These are phyloP conservation scores for Sugiyamaella lignohabitans DNA, from an alignment of 805 yeast species.

Conservation along the genomic window DNA sequence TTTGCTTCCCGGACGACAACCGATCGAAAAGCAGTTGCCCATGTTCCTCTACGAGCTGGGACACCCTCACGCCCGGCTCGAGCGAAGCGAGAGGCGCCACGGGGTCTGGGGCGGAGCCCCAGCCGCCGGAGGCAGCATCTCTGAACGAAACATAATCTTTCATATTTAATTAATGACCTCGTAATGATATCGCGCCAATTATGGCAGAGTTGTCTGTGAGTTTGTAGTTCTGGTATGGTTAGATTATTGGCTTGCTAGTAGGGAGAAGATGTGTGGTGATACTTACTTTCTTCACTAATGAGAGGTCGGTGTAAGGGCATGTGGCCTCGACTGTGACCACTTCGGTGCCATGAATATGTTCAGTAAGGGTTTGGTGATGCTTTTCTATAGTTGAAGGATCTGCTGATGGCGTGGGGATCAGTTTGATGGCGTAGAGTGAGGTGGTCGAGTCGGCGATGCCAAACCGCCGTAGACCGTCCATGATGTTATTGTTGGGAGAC, in stretches of 20 bases:
- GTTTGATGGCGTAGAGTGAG: constrained; percentile 47
- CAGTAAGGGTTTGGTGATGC: constrained; percentile 9
- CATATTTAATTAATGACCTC: constrained; percentile 19
- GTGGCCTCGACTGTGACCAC: constrained; percentile 10
- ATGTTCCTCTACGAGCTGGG: too few relatives aligned
- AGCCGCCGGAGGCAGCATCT: too few relatives aligned
- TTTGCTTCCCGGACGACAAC: too few relatives aligned
- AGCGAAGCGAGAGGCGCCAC: too few relatives aligned
- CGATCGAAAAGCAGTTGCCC: too few relatives aligned
- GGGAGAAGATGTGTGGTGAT: background rate
- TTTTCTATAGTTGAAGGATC: constrained; percentile 6
- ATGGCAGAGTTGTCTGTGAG: constrained; percentile 13
- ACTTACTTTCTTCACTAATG: background rate
- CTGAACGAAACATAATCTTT: too few relatives aligned
- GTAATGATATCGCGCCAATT: constrained; percentile 18
- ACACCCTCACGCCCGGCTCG: too few relatives aligned
- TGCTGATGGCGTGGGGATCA: constrained; percentile 21
- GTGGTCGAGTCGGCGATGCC: constrained; percentile 52
- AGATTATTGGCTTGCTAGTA: background rate
- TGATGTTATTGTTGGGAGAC: constrained; percentile 48
- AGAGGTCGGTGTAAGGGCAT: background rate
- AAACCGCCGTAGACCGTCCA: constrained; percentile 63
- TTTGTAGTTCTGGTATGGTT: constrained; percentile 17
- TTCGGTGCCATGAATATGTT: constrained; percentile 14
- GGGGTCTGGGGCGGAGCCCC: too few relatives aligned